A percentile compares a stretch with the other conserved stretches of the same genome.
These are phyloP conservation scores for Carpinus viminea DNA, from an alignment of 306 rosid species.

Conservation along the genomic window DNA sequence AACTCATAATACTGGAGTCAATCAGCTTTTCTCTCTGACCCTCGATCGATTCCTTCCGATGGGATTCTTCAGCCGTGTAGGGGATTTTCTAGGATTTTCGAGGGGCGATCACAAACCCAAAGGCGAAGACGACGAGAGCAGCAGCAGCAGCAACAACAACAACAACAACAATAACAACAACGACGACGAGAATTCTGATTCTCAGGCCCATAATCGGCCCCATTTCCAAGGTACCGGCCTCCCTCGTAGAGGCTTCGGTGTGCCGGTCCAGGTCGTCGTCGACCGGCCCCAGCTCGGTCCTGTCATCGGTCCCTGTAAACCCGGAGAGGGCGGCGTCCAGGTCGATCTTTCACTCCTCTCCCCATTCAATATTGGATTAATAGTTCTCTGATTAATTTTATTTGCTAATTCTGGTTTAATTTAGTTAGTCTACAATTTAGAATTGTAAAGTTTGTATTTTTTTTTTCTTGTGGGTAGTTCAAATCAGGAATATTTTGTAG, in stretches of 20 bases:
- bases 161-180: not conserved
- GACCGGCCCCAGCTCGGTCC: slow-evolving; percentile 67
- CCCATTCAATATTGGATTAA: not conserved
- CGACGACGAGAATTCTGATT: slow-evolving; percentile 19
- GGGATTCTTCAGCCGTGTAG: slow-evolving; percentile 53
- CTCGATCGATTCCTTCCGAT: slow-evolving; percentile 26
- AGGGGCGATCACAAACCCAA: slow-evolving; percentile 62
- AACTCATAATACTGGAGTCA: not conserved
- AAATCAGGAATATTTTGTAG: not conserved
- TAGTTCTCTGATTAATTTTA: not conserved
- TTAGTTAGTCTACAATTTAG: not conserved
- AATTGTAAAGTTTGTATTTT: not conserved
- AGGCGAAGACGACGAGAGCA: slow-evolving; percentile 39
- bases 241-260: slow-evolving; percentile 73
- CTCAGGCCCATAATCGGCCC: slow-evolving; percentile 35
- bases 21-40: not conserved
- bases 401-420: not conserved
- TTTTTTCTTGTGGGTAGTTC: not conserved
- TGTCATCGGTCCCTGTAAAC: slow-evolving; percentile 53
- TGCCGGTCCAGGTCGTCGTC: slow-evolving; percentile 63
- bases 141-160: not conserved
- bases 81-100: slow-evolving; percentile 58
- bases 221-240: slow-evolving; percentile 51
- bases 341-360: slow-evolving; percentile 31
- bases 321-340: slow-evolving; percentile 86